phyloP scores from a whole-genome alignment of 192 early-diverging fungal genomes.

The Phlyctochytrium arcticum region DNA sequence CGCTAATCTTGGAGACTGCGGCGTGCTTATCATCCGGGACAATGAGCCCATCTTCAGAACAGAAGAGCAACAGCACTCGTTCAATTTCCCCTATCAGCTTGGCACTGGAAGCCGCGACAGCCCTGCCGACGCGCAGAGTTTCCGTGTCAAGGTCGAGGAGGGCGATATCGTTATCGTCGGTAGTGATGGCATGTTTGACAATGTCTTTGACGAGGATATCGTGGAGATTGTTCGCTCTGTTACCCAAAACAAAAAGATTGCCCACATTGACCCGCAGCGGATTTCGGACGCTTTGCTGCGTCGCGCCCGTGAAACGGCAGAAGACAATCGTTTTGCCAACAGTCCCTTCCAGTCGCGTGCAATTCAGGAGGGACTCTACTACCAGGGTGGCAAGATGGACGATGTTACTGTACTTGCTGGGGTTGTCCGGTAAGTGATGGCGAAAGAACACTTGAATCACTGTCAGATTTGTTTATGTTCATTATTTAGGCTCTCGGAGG shows the following conservation, averaged over 20 bases:
- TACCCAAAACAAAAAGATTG: not conserved
- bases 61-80: slow-evolving; percentile 98
- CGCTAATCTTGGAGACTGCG: slow-evolving; percentile 94
- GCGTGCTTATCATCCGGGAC: slow-evolving; percentile 80
- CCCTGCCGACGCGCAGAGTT: slow-evolving; percentile 80
- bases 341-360: slow-evolving; percentile 93
- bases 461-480: not conserved
- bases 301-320: slow-evolving; percentile 71
- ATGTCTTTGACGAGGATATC: slow-evolving; percentile 97
- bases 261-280: slow-evolving; percentile 54
- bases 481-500: slow-evolving; percentile 45
- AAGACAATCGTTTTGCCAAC: slow-evolving; percentile 68
- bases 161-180: slow-evolving; percentile 92
- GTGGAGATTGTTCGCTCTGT: slow-evolving; percentile 67
- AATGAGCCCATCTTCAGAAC: slow-evolving; percentile 87
- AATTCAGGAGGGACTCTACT: slow-evolving; percentile 89
- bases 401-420: slow-evolving; percentile 91
- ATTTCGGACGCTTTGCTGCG: slow-evolving; percentile 78
- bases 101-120: slow-evolving; percentile 78
- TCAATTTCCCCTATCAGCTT: slow-evolving; percentile 97
- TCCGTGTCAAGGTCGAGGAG: slow-evolving; percentile 78
- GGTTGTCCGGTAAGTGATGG: slow-evolving; percentile 62
- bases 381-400: slow-evolving; percentile 92
- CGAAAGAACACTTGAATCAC: no score
- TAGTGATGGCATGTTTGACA: slow-evolving; percentile 95